These are phyloP conservation scores for Sclerotinia spermophila DNA, from an alignment of 2,329 filamentous ascomycete genomes.

Conservation along the genomic window DNA sequence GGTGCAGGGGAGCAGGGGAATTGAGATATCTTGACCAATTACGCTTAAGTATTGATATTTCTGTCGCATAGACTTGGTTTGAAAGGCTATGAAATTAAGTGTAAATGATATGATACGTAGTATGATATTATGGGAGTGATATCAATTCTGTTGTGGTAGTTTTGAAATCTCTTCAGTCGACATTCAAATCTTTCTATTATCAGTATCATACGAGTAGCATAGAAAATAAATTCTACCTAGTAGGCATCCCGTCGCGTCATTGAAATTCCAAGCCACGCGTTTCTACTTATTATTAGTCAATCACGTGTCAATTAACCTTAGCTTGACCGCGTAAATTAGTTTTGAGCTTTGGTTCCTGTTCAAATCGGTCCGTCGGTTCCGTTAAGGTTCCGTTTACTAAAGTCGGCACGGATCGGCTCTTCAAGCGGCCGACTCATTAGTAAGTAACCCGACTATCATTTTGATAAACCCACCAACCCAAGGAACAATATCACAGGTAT, in stretches of 20 bases:
- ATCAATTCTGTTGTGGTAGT: not conserved
- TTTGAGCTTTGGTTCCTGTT: not conserved
- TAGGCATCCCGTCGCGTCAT: not conserved
- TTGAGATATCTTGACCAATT: not conserved
- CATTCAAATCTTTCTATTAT: not conserved
- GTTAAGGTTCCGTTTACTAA: not conserved
- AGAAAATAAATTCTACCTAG: not conserved
- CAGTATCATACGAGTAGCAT: not conserved
- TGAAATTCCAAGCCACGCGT: slow-evolving; percentile 2
- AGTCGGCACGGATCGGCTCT: not conserved
- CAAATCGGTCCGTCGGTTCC: too few species aligned
- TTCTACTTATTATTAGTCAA: not conserved
- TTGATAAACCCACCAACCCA: too few species aligned
- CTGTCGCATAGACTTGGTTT: not conserved
- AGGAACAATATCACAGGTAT: not conserved
- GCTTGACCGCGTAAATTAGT: slow-evolving; percentile 6
- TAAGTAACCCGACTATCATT: too few species aligned
- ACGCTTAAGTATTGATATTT: not conserved
- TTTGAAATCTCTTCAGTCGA: not conserved
- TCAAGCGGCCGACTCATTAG: not conserved
- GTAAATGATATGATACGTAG: not conserved
- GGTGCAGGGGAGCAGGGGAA: slow-evolving; percentile 4
- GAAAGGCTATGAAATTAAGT: not conserved
- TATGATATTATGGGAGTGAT: not conserved
- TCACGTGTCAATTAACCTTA: too few species aligned